Evolutionary conservation across 1,284 basidiomycete species (phyloP).

Genomic region (Pulveroboletus sp.): DNA sequence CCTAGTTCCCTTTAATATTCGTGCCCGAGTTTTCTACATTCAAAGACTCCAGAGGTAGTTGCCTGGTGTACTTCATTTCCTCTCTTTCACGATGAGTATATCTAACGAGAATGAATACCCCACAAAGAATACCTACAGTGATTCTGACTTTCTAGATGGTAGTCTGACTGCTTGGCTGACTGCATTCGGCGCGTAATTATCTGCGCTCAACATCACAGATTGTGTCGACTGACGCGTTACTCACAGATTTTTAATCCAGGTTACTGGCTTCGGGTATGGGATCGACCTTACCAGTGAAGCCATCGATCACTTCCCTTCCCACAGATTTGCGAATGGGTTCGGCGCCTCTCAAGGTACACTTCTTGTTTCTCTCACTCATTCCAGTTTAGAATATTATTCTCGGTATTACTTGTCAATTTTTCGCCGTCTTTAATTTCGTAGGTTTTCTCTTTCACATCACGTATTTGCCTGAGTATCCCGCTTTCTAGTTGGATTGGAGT

Average conservation of each 20-base stretch:
- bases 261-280: constrained; percentile 41
- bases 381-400: constrained; percentile 37
- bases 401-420: constrained; percentile 36
- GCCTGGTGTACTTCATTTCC: too few species aligned
- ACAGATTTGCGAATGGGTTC: constrained; percentile 40
- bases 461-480: neutral
- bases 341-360: constrained; percentile 45
- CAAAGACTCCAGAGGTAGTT: too few species aligned
- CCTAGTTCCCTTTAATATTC: too few species aligned
- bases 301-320: neutral
- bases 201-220: neutral
- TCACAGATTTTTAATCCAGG: constrained; percentile 34
- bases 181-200: constrained; percentile 30
- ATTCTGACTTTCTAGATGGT: constrained; percentile 36
- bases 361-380: constrained; percentile 2
- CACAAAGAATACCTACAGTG: too few species aligned
- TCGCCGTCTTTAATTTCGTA: constrained; percentile 42
- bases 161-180: constrained; percentile 32
- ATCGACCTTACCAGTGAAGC: neutral
- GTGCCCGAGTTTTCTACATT: too few species aligned
- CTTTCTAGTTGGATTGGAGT: constrained; percentile 51
- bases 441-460: neutral
- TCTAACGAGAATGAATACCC: too few species aligned
- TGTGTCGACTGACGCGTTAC: constrained; percentile 3
- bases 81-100: too few species aligned